Base-by-base conservation (phyloP, 2,329 filamentous ascomycete genomes). In the Cladobotryum mycophilum region DNA sequence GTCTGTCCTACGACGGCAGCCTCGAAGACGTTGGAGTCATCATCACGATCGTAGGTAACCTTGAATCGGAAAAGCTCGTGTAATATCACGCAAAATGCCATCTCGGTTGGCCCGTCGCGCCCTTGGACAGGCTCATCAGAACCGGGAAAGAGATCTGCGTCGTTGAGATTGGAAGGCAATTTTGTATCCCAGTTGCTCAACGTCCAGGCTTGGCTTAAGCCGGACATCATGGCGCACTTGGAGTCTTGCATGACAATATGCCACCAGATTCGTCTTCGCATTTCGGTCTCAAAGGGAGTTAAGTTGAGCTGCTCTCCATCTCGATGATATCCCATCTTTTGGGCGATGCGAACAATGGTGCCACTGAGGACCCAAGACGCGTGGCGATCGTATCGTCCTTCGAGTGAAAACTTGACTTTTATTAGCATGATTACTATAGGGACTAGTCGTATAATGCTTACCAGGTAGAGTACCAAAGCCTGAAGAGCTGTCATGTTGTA, bases 261-360 rank as follows among this genome's bases (percentile, higher is more conserved):
- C 81, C 81, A 84, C 83, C 83, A 87, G 17, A 86, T 70, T 6
- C 84, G 72, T 41, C 83, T 71, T n/a, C 82, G 75, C 73, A 86
- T 85, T 60, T 87, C 82, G 2, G 78, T 78, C 58, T 86, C 82
- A 57, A 85, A 84, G 0, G 81, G 79, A 0, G 76, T 70, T 2
- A 85, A 68, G 2, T 76, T 76, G 5, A 82, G 68, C 15, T 67
- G 64, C 53, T 77, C 75, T 35, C 81, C 82, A 53, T 86, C 82
- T 12, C 79, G 74, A 53, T 86, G 81, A 44, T 86, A 72, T 1
- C 84, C 84, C 74, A 86, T 82, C 60, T 83, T 82, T 60, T 85
- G 79, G 1, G 81, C 82, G 47, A 86, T 80, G 17, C 84, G 76
- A 34, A 86, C 72, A 5, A 81, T 72, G 14, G 81, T 70, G 4